These are phyloP conservation scores for Myriosclerotinia duriaeana DNA, from an alignment of 2,329 filamentous ascomycete genomes.

Conservation along the genomic window DNA sequence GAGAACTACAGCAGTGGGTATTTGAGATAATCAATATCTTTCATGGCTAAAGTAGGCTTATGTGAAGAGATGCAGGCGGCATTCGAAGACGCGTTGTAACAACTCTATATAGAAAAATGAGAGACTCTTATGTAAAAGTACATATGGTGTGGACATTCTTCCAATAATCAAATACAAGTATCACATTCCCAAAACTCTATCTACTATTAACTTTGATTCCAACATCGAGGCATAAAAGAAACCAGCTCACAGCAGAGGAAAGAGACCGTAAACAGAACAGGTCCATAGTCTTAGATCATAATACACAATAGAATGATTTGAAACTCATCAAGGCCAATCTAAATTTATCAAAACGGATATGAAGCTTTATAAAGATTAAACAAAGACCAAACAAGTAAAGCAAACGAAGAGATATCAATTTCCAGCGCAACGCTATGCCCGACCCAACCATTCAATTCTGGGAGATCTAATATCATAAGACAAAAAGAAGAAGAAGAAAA, in stretches of 20 bases:
- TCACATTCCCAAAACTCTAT: neutral
- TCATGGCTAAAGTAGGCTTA: neutral
- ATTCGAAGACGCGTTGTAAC: neutral
- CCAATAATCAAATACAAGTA: neutral
- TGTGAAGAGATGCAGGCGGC: neutral
- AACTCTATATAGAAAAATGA: neutral
- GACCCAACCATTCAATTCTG: neutral
- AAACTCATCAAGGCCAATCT: neutral
- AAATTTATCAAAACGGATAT: neutral
- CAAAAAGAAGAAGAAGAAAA: neutral
- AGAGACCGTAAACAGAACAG: neutral
- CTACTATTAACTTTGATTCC: neutral
- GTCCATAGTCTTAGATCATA: neutral
- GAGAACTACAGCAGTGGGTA: no score
- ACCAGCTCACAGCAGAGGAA: no score
- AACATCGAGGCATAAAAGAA: neutral
- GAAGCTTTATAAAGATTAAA: neutral
- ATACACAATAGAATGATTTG: neutral
- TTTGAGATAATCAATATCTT: neutral
- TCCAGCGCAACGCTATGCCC: constrained; percentile 20
- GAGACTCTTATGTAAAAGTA: neutral
- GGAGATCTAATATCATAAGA: constrained; percentile 17
- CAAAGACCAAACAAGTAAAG: neutral
- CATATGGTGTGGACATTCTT: neutral
- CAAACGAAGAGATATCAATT: constrained; percentile 8